Base-by-base conservation (phyloP, 768 basidiomycete genomes). In the Rhodotorula toruloides region DNA sequence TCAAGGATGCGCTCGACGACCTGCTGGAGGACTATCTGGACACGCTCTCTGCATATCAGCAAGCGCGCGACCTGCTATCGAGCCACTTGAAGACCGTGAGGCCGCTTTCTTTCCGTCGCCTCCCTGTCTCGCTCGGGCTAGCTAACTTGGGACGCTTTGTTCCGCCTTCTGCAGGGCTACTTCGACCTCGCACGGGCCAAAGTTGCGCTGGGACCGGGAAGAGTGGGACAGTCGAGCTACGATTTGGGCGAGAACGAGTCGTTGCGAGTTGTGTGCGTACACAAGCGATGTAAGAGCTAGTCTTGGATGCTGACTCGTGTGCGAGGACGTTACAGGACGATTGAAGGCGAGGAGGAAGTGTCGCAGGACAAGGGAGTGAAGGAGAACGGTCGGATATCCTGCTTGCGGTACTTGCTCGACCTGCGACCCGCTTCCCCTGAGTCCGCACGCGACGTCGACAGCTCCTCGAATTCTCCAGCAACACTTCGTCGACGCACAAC, bases 21-120 rank as follows among this genome's bases (percentile, higher is more conserved):
- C 52, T 67, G 36, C 42, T 67, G 36, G 46, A 43, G 12, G 56
- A 62, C n/a, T 63, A 67, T 57, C 52, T 67, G 22, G n/a, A 16
- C 32, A 22, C 53, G 4, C 44, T 67, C 43, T 36, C 34, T 32
- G 6, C 21, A 21, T 67, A 62, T 47, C 50, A 63, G 34, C 2
- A n/a, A 2, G 31, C 36, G 3, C 50, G 46, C 13, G 9, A 16
- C 21, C 14, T 4, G 3, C 60, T 67, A 42, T 9, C 57, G n/a
- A 2, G 13, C 0, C n/a, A 37, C 39, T 57, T 67, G 56, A 62
- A 59, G 36, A 7, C 34, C 3, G 60, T 46, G n/a, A 22, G 42
- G 8, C 31, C 8, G 5, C 40, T 27, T 40, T 21, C 58, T n/a
- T 34, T 1, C 46, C 22, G 29, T 43, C 22, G 19, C 16, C 12